phyloP scores from a whole-genome alignment of 768 basidiomycete species.

The Cytidiella melzeri region DNA sequence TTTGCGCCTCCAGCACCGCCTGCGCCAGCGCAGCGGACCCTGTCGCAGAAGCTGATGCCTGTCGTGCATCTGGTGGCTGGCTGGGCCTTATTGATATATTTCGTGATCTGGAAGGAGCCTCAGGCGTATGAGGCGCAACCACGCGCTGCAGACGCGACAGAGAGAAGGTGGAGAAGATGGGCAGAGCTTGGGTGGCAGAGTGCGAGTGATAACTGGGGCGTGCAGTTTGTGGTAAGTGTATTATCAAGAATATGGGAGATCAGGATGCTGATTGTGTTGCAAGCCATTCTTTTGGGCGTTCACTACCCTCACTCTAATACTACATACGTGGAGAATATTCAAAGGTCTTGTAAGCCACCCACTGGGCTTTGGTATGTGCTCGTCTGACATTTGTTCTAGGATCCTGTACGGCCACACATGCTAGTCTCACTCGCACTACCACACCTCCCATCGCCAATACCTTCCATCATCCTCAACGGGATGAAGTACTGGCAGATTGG shows the following conservation, averaged over 20 bases:
- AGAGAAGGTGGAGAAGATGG: conserved; percentile 55
- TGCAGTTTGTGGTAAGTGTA: conserved; percentile 53
- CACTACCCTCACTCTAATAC: conserved; percentile 58
- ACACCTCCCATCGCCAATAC: conserved; percentile 58
- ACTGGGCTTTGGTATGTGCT: not conserved
- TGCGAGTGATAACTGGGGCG: conserved; percentile 36
- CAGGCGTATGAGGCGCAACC: conserved; percentile 35
- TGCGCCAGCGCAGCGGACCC: conserved; percentile 26
- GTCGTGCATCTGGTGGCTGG: conserved; percentile 58
- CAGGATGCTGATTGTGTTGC: conserved; percentile 2
- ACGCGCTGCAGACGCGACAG: conserved; percentile 28
- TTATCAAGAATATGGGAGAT: too few species aligned
- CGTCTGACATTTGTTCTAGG: conserved; percentile 30
- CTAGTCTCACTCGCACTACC: conserved; percentile 56
- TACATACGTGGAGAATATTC: conserved; percentile 72
- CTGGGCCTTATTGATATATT: conserved; percentile 62
- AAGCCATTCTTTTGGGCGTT: conserved; percentile 86
- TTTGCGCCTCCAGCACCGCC: conserved; percentile 10
- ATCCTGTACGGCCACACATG: conserved; percentile 51
- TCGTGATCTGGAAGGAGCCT: conserved; percentile 64
- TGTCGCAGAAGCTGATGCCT: conserved; percentile 56
- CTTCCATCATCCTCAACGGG: conserved; percentile 53
- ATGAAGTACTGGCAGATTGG: conserved; percentile 68
- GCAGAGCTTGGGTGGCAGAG: conserved; percentile 41
- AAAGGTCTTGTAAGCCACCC: conserved; percentile 51